Conservation (phyloP, 495 filamentous ascomycete species). For the Hypoxylon fuscum region DNA sequence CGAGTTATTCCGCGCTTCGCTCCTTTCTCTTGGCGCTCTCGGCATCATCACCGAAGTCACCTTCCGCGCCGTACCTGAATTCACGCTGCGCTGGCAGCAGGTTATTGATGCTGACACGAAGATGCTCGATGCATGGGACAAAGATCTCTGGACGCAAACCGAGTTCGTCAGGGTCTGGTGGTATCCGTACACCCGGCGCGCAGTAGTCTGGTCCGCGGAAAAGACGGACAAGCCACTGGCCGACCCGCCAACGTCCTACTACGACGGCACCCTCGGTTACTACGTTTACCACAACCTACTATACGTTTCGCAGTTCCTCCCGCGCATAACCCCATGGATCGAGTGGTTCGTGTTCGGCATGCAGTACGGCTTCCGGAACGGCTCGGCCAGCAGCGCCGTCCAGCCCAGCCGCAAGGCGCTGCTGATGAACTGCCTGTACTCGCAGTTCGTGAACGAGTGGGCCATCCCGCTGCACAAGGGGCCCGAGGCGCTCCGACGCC, state of each 20-base stretch:
- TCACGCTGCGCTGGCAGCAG: conserved; percentile 87
- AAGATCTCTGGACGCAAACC: conserved; percentile 78
- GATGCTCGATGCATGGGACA: conserved; percentile 77
- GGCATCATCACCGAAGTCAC: conserved; percentile 91
- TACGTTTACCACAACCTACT: conserved; percentile 90
- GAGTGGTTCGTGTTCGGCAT: conserved; percentile 96
- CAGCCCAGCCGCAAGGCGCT: conserved; percentile 81
- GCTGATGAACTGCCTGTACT: conserved; percentile 95
- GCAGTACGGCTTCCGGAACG: conserved; percentile 88
- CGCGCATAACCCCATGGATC: conserved; percentile 80
- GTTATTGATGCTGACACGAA: conserved; percentile 71
- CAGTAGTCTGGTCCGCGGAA: conserved; percentile 87
- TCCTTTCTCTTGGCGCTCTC: conserved; percentile 87
- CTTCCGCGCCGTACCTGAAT: conserved; percentile 77
- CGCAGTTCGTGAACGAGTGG: conserved; percentile 98
- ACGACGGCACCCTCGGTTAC: conserved; percentile 81
- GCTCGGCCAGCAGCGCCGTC: conserved; percentile 72
- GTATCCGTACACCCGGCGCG: conserved; percentile 88
- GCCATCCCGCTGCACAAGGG: conserved; percentile 89
- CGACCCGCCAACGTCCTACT: conserved; percentile 68
- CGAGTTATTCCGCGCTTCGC: conserved; percentile 86
- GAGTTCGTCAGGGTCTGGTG: conserved; percentile 97
- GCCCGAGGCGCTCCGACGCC: conserved; percentile 83
- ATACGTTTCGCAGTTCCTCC: conserved; percentile 78
- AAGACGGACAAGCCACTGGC: conserved; percentile 63